Conservation (phyloP, 2,329 filamentous ascomycete genomes). For the Bipolaris zeicola region DNA sequence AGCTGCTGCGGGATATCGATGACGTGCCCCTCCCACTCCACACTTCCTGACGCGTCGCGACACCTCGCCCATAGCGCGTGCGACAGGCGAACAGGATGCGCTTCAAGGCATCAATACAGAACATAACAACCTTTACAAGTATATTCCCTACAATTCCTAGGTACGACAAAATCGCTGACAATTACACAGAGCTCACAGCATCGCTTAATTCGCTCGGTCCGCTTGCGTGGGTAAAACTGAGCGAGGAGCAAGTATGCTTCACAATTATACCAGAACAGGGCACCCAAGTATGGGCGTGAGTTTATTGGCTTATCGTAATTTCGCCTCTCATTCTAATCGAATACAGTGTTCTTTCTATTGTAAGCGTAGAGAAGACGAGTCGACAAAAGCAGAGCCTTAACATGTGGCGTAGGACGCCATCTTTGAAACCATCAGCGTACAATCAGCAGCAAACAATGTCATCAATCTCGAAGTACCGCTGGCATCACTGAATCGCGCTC, state of each 20-base stretch:
- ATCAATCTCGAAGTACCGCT: slow-evolving; percentile 97
- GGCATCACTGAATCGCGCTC: slow-evolving; percentile 84
- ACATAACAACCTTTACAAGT: slow-evolving; percentile 60
- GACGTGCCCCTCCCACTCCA: slow-evolving; percentile 15
- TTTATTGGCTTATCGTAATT: slow-evolving; percentile 35
- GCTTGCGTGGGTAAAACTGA: slow-evolving; percentile 87
- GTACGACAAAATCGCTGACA: slow-evolving; percentile 3
- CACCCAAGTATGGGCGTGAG: slow-evolving; percentile 93
- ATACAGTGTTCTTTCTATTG: slow-evolving; percentile 50
- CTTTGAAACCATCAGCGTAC: slow-evolving; percentile 85
- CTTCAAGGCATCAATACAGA: slow-evolving; percentile 60
- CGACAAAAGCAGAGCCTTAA: slow-evolving; percentile 18
- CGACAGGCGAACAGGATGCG: slow-evolving; percentile 50
- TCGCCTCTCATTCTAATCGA: slow-evolving; percentile 25
- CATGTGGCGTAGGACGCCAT: slow-evolving; percentile 71
- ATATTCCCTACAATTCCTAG: slow-evolving; percentile 27
- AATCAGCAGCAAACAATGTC: slow-evolving; percentile 85
- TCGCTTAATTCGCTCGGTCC: slow-evolving; percentile 73
- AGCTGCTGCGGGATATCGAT: slow-evolving; percentile 1
- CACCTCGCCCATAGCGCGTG: slow-evolving; percentile 20
- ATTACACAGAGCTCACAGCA: slow-evolving; percentile 61
- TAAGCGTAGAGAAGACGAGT: slow-evolving; percentile 41
- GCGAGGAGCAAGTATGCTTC: slow-evolving; percentile 86
- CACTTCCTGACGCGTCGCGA: slow-evolving; percentile 25
- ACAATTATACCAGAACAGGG: slow-evolving; percentile 94